phyloP scores from a whole-genome alignment of 768 basidiomycete species.

The Hypholoma sublateritium region DNA sequence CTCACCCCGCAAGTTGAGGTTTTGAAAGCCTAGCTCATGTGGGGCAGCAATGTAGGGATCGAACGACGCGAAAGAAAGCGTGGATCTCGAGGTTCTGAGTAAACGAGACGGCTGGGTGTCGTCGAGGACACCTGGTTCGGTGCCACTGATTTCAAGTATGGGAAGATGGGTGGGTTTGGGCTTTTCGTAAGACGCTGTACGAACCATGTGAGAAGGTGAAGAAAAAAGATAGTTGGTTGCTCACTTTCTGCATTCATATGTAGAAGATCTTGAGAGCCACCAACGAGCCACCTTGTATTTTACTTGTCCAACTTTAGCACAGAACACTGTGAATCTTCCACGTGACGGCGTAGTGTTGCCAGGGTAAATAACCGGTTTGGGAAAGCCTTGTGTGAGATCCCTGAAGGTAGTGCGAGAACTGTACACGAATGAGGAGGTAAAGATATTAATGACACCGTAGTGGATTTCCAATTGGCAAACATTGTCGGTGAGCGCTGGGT shows the following conservation, averaged over 20 bases:
- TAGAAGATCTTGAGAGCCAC: not conserved
- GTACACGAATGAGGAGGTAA: not conserved
- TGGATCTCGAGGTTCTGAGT: slow-evolving; percentile 57
- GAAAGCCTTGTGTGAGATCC: not conserved
- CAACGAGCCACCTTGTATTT: slow-evolving; percentile 19
- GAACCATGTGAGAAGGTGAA: slow-evolving; percentile 17
- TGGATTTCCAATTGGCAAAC: no score
- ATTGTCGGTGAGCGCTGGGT: no score
- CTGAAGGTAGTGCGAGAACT: not conserved
- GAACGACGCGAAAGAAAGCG: slow-evolving; percentile 71
- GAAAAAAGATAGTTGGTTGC: not conserved
- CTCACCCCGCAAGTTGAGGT: slow-evolving; percentile 47
- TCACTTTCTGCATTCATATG: slow-evolving; percentile 24
- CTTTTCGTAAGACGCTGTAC: slow-evolving; percentile 11
- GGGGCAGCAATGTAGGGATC: slow-evolving; percentile 65
- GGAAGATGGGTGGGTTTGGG: slow-evolving; percentile 23
- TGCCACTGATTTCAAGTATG: slow-evolving; percentile 34
- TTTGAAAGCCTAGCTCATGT: slow-evolving; percentile 34
- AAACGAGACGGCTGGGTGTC: slow-evolving; percentile 59
- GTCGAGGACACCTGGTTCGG: slow-evolving; percentile 66
- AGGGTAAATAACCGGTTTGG: not conserved
- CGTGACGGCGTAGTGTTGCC: slow-evolving; percentile 4
- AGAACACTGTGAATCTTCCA: not conserved
- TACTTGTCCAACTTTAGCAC: not conserved
- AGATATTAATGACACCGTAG: not conserved